Base-by-base conservation (phyloP, 192 early-diverging fungal species). In the Coemansia sp. region DNA sequence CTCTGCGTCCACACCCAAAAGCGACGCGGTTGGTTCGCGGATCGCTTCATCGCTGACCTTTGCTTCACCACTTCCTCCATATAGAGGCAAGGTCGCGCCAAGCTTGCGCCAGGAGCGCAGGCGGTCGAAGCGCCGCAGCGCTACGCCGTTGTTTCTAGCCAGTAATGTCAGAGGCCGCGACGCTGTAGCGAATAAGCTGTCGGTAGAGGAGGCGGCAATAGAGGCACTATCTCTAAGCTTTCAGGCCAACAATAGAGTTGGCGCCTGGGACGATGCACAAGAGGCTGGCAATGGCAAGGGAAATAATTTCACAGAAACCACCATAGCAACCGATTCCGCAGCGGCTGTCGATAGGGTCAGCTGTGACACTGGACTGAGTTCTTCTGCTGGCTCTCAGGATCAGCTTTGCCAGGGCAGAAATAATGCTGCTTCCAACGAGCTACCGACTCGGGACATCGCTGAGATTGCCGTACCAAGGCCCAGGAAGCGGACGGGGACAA, bases 111-210 rank as follows among this genome's bases (percentile, higher is more conserved):
- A 55, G n/a, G 67, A 73, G 53, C 63, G 67, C 21, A 58, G 76
- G 22, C 55, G 61, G 24, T 80, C 76, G 8, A 80, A 80, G 56
- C 70, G 76, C 5, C 67, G 67, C 12, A 80, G 76, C 41, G 76
- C 76, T 3, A 60, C 71, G 7, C 66, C 76, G 2, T 58, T 80
- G 27, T 80, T 80, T 58, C 42, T 62, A 17, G 66, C 55, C 8
- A 67, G 42, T 55, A 62, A 35, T 18, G 56, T 29, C 36, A 59
- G 27, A 19, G 57, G 27, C 29, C 62, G 26, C 32, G 54, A 34
- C 56, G 67, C 46, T 65, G 63, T 44, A 34, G 52, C 35, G 54
- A 56, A 10, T 24, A 48, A 15, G 40, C 32, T 29, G 58, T 43
- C 24, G 12, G 60, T 36, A 50, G 80, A 84, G 39, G 62, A 77